Evolutionary conservation across 768 basidiomycete species (phyloP), one percentile per base, ranked within the genome.

Genomic region (Auricularia cornea): DNA sequence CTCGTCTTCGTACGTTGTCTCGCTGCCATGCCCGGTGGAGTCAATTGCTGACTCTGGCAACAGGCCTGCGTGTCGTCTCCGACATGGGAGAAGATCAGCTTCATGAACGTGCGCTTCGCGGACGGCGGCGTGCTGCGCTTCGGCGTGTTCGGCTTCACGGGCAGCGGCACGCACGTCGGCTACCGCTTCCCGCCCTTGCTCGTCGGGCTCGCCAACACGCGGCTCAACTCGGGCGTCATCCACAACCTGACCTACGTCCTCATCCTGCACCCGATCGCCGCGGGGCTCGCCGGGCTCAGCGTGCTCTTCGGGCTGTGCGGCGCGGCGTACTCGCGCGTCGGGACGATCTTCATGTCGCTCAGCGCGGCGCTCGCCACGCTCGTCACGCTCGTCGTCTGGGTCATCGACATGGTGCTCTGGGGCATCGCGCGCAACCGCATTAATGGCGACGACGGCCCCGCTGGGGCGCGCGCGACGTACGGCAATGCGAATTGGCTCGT

Each of bases 401-500:
- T 92, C 54, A 78, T 93, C 72, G 90, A 92, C 75, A 87, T 92
- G 83, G 83, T 83, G 51, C 82, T 94, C 60, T 94, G 89, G 72
- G 86, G 86, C 59, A 82, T 90, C 65, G 84, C 83, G 20, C 84
- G 85, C 63, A 72, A 83, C 66, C 79, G 81, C 51, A 80, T 88
- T 70, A 78, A 81, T 62, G 73, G 81, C 65, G 57, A 64, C 33
- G 74, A 75, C 23, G 82, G 80, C 23, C 32, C 33, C 12, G n/a
- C n/a, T n/a, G n/a, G n/a, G n/a, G 30, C 59, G 18, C 23, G 48
- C 32, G 83, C 88, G 2, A 76, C 81, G 66, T 87, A 84, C 74
- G 92, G 90, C 18, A 92, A 90, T 72, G 91, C 89, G 52, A 86
- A 85, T 70, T 94, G 92, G 92, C 70, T 93, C 63, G 88, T 87